Base-by-base conservation (phyloP, 148 eudicot genomes). In the Persicaria tinctoria region DNA sequence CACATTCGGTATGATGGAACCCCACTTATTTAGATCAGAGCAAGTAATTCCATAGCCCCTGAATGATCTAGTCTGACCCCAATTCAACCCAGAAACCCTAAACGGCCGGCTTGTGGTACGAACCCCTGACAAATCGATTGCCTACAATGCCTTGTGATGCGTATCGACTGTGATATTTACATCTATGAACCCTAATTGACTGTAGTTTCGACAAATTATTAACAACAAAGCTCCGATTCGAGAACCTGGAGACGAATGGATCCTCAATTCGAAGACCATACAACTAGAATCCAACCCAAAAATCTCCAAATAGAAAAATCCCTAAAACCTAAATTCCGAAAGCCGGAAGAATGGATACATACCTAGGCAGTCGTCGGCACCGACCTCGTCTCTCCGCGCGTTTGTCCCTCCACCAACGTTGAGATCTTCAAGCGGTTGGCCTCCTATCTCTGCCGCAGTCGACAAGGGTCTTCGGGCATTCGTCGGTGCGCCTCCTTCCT, bases 31-130 rank as follows among this genome's bases (percentile, higher is more conserved):
- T 62, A 54, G 73, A 82, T 60, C 75, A 71, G 74, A 60, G 69
- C 51, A 51, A 79, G 70, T 60, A 78, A 74, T 68, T 76, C 63
- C 46, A 73, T 32, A 72, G 68, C 84, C 41, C n/a, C 50, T 81
- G 64, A 76, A 76, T 77, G 51, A 79, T 78, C 84, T 80, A 77
- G 77, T 66, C 17, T 79, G 80, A 76, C 82, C 83, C 89, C 82
- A 81, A 78, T 73, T 80, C 6, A 73, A 88, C 84, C 73, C 92
- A 76, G 87, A 88, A 49, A 81, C 80, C 84, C 73, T 79, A 88
- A 88, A 92, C 84, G 11, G n/a, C n/a, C n/a, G n/a, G 70, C 41
- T 46, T 83, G 89, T 87, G 86, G 76, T 87, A 80, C 79, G 18
- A 50, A 73, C 60, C 86, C 68, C 76, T 77, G 3, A 53, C 81